These are phyloP conservation scores for Fragaria nilgerrensis DNA, from an alignment of 306 rosid genomes.

Conservation along the genomic window DNA sequence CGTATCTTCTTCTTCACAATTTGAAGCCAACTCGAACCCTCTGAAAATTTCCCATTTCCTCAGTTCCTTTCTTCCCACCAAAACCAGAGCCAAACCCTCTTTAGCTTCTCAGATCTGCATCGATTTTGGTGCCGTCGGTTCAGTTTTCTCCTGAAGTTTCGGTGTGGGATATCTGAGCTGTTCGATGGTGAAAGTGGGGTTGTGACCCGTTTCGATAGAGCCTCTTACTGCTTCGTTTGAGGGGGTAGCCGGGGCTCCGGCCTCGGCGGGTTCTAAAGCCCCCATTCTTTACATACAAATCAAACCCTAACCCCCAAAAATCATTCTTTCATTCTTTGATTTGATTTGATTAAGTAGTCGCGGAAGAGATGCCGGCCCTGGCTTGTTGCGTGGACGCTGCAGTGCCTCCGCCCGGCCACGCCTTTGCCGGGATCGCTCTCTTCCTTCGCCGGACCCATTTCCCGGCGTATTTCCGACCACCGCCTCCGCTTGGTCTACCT, in stretches of 20 bases:
- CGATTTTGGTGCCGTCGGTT: not conserved
- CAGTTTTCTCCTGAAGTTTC: conserved; percentile 44
- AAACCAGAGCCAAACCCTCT: not conserved
- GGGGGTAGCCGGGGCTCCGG: conserved; percentile 99
- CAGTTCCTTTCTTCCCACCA: not conserved
- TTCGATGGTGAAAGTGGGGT: conserved; percentile 35
- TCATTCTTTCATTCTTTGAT: conserved; percentile 23
- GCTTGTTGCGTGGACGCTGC: conserved; percentile 82
- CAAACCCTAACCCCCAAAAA: conserved; percentile 29
- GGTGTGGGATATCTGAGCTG: conserved; percentile 58
- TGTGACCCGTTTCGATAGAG: conserved; percentile 40
- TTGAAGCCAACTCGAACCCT: not conserved
- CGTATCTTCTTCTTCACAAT: not conserved
- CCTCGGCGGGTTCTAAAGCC: conserved; percentile 99
- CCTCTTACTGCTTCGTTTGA: conserved; percentile 63
- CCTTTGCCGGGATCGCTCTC: conserved; percentile 60
- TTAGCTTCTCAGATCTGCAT: not conserved
- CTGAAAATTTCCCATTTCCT: not conserved
- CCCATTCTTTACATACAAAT: conserved; percentile 57
- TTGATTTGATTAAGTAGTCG: conserved; percentile 24
- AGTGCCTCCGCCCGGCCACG: conserved; percentile 64
- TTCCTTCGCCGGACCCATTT: conserved; percentile 57
- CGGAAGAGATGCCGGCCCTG: conserved; percentile 84
- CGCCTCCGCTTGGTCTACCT: conserved; percentile 60
- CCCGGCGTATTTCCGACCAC: conserved; percentile 37